Conservation (phyloP, 495 filamentous ascomycete species). For the Trichoderma gamsii region DNA sequence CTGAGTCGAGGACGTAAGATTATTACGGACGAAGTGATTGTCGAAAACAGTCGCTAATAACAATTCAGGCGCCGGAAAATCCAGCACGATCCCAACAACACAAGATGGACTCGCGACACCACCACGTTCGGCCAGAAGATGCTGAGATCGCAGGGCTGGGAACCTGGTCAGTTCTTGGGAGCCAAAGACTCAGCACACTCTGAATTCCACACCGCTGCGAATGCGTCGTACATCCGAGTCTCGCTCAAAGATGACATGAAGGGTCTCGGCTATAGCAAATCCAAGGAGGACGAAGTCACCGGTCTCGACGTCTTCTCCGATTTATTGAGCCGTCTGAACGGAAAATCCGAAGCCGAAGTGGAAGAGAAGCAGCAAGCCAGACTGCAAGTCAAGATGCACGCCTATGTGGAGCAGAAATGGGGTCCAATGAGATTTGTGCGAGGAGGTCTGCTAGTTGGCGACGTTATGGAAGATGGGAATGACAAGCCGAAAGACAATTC, state of each 20-base stretch:
- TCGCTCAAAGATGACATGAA: constrained; percentile 81
- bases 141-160: constrained; percentile 82
- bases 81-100: constrained; percentile 88
- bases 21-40: background rate
- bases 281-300: constrained; percentile 64
- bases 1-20: background rate
- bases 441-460: constrained; percentile 71
- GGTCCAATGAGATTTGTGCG: constrained; percentile 73
- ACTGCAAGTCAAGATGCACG: constrained; percentile 56
- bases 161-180: constrained; percentile 74
- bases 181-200: constrained; percentile 65
- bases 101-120: constrained; percentile 77
- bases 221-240: constrained; percentile 70
- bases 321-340: constrained; percentile 82
- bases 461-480: constrained; percentile 29
- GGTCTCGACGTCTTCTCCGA: constrained; percentile 79
- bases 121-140: constrained; percentile 79
- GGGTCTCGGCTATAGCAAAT: constrained; percentile 72
- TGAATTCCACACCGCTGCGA: constrained; percentile 67
- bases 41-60: background rate
- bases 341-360: constrained; percentile 64
- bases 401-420: constrained; percentile 63
- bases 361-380: constrained; percentile 56
- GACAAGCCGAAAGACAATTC: constrained; percentile 18
- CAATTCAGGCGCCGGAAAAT: constrained; percentile 69